These are phyloP conservation scores for Phoma herbarum DNA, from an alignment of 2,329 filamentous ascomycete genomes.

Conservation along the genomic window DNA sequence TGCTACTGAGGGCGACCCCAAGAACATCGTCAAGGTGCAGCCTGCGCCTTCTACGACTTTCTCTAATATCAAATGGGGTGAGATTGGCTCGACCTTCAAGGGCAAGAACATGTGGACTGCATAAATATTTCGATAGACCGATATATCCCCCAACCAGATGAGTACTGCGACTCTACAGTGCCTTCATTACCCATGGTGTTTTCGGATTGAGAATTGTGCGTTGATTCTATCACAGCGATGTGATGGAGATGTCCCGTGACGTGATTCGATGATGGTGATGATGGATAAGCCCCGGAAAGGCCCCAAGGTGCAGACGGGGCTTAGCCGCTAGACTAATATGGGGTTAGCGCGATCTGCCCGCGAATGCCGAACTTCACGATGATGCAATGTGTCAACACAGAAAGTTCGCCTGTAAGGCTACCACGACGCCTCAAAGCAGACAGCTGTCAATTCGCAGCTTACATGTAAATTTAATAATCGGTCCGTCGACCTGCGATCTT, in stretches of 20 bases:
- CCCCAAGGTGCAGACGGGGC: too few species aligned
- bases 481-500: too few species aligned
- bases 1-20: constrained; percentile 62
- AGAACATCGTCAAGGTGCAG: constrained; percentile 57
- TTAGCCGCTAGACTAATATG: not conserved
- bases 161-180: not conserved
- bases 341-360: not conserved
- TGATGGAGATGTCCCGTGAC: not conserved
- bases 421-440: constrained; percentile 11
- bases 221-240: not conserved
- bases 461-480: too few species aligned
- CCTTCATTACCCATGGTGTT: not conserved
- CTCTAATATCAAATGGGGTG: constrained; percentile 68
- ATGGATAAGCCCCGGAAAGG: too few species aligned
- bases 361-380: constrained; percentile 24
- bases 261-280: not conserved
- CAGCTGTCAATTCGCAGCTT: not conserved
- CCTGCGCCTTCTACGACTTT: constrained; percentile 63
- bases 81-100: constrained; percentile 64
- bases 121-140: constrained; percentile 10
- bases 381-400: constrained; percentile 47
- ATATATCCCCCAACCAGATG: not conserved
- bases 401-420: constrained; percentile 31
- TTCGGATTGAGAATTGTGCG: too few species aligned
- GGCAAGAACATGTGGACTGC: constrained; percentile 33